phyloP scores from a whole-genome alignment of 306 rosid species.

The Cicer judaicum region DNA sequence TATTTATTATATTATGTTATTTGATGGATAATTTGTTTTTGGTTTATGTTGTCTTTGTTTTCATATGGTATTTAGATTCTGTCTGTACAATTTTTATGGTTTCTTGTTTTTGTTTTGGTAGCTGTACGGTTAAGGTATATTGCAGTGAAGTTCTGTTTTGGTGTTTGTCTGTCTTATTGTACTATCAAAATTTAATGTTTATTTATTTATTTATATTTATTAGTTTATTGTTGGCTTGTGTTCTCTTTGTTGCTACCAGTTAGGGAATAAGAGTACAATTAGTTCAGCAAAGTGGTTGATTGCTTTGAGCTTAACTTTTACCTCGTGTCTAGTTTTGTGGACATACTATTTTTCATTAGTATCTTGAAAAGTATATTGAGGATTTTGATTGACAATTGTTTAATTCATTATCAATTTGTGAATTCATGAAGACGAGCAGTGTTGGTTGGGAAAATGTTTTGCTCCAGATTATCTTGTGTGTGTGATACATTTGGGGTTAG shows the following conservation, averaged over 20 bases:
- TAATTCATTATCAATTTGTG: conserved; percentile 1
- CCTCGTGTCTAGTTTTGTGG: background rate
- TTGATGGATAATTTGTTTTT: conserved; percentile 2
- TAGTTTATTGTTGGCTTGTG: background rate
- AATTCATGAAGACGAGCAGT: background rate
- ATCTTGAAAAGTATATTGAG: background rate
- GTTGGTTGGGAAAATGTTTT: background rate
- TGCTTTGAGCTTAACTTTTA: conserved; percentile 8
- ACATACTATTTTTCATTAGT: background rate
- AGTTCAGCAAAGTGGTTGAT: conserved; percentile 15
- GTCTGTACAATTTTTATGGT: conserved; percentile 24
- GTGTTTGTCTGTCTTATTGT: conserved; percentile 31
- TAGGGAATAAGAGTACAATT: background rate
- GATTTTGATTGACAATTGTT: conserved; percentile 5
- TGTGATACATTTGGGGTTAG: background rate
- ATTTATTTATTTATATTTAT: background rate
- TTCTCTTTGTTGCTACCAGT: background rate
- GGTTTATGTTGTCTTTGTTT: conserved; percentile 8
- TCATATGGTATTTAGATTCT: background rate
- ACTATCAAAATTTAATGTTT: background rate
- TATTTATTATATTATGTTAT: background rate
- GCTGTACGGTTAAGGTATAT: conserved; percentile 4
- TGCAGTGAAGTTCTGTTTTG: conserved; percentile 16
- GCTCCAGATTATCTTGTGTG: background rate
- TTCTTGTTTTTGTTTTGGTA: conserved; percentile 19